These are phyloP conservation scores for Fusarium denticulatum DNA, from an alignment of 2,329 filamentous ascomycete genomes.

Conservation along the genomic window DNA sequence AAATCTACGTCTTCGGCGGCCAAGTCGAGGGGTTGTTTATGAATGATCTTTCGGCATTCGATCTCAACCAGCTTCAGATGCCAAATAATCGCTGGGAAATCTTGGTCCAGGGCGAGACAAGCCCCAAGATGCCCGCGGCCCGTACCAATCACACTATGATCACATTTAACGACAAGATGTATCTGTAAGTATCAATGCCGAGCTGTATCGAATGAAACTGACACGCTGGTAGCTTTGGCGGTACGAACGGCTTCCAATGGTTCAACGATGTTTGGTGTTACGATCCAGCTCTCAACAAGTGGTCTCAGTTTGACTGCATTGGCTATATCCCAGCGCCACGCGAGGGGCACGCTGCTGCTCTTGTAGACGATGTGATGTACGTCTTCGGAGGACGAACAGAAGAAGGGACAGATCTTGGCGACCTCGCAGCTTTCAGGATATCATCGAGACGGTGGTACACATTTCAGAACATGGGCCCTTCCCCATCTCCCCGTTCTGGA, in stretches of 20 bases:
- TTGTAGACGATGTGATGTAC: constrained; percentile 99
- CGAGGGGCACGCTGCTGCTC: constrained; percentile 91
- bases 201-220: neutral
- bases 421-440: constrained; percentile 82
- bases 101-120: constrained; percentile 73
- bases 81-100: constrained; percentile 95
- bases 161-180: constrained; percentile 92
- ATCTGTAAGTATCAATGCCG: constrained; percentile 72
- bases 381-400: constrained; percentile 96
- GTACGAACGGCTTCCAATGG: constrained; percentile 95
- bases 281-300: constrained; percentile 82
- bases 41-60: constrained; percentile 95
- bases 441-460: constrained; percentile 95
- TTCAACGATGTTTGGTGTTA: constrained; percentile 99
- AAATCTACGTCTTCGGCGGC: constrained; percentile 96
- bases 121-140: constrained; percentile 75
- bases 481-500: constrained; percentile 90
- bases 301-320: constrained; percentile 93
- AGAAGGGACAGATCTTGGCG: constrained; percentile 90
- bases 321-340: constrained; percentile 94
- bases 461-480: constrained; percentile 99
- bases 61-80: constrained; percentile 92
- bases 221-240: constrained; percentile 77
- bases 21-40: constrained; percentile 98
- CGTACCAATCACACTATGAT: constrained; percentile 95